These are phyloP conservation scores for Xylaria curta DNA, from an alignment of 495 filamentous ascomycete genomes.

Conservation along the genomic window DNA sequence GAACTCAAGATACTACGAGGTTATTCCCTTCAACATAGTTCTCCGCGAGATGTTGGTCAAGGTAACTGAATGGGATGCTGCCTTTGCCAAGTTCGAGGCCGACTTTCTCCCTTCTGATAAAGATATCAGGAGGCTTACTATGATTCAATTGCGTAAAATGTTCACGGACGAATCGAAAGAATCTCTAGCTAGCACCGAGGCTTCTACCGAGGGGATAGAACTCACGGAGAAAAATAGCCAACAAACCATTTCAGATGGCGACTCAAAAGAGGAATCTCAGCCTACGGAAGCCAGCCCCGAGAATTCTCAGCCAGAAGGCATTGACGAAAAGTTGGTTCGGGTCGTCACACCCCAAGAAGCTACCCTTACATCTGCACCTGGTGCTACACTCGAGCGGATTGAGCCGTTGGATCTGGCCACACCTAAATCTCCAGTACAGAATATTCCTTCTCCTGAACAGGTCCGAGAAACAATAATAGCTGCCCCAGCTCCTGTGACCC, in stretches of 20 bases:
- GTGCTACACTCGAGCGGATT: constrained; percentile 57
- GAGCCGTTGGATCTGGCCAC: constrained; percentile 77
- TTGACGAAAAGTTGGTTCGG: constrained; percentile 30
- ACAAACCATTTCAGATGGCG: constrained; percentile 37
- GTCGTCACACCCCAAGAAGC: constrained; percentile 32
- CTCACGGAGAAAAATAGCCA: constrained; percentile 50
- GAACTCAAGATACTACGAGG: constrained; percentile 92
- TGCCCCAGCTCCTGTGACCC: constrained; percentile 8
- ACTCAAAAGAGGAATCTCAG: constrained; percentile 38
- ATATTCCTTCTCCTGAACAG: constrained; percentile 26
- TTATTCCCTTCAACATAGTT: constrained; percentile 88
- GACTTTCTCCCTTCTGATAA: constrained; percentile 97
- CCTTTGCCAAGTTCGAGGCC: constrained; percentile 87
- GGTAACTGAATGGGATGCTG: constrained; percentile 89
- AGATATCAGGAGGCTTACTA: constrained; percentile 90
- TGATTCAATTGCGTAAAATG: constrained; percentile 91
- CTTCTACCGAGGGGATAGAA: constrained; percentile 46
- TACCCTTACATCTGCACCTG: constrained; percentile 29
- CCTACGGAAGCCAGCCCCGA: constrained; percentile 27
- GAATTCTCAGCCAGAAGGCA: constrained; percentile 27
- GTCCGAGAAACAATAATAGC: constrained; percentile 9
- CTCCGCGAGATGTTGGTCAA: constrained; percentile 90
- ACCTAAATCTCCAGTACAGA: constrained; percentile 41
- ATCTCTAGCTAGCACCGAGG: constrained; percentile 69
- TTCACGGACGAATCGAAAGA: constrained; percentile 86